Conservation (phyloP, 2,329 filamentous ascomycete genomes). For the Pseudogymnoascus sp. region DNA sequence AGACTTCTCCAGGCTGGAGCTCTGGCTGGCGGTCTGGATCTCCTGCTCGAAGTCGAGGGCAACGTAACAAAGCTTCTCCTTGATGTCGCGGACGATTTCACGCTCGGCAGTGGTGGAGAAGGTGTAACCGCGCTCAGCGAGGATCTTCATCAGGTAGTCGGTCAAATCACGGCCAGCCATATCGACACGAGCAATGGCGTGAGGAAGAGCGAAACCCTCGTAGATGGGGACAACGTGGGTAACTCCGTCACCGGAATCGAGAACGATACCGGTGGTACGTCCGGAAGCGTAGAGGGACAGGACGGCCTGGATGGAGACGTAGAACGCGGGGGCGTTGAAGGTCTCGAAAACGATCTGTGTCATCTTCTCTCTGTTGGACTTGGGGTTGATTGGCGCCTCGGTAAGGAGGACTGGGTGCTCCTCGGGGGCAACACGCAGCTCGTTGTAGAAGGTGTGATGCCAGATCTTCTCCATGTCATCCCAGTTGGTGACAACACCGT, state of each 20-base stretch:
- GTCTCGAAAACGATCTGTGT: constrained; percentile 99
- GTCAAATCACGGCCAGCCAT: constrained; percentile 99
- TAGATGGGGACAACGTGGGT: constrained; percentile 99
- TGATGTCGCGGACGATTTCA: constrained; percentile 99
- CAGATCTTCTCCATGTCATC: constrained; percentile 99
- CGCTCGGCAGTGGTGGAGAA: constrained; percentile 99
- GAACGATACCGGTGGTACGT: constrained; percentile 99
- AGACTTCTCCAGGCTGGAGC: constrained; percentile 98
- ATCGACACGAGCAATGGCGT: constrained; percentile 99
- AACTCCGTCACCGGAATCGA: constrained; percentile 99
- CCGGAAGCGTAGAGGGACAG: constrained; percentile 98
- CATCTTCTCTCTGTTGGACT: constrained; percentile 99
- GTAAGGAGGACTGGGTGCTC: constrained; percentile 99
- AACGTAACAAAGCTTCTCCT: constrained; percentile 99
- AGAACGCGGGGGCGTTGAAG: constrained; percentile 99
- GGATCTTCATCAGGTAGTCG: constrained; percentile 99
- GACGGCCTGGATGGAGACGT: constrained; percentile 99
- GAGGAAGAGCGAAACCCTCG: constrained; percentile 99
- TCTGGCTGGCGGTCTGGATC: constrained; percentile 99
- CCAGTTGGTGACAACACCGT: constrained; percentile 99
- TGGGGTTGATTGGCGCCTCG: constrained; percentile 99
- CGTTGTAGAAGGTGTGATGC: constrained; percentile 99
- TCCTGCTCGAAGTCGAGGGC: constrained; percentile 99
- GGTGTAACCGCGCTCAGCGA: constrained; percentile 97
- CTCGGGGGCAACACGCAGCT: constrained; percentile 98